Evolutionary conservation across 352 stramenopile genomes (phyloP).

Genomic region (Blastocystis sp.): DNA sequence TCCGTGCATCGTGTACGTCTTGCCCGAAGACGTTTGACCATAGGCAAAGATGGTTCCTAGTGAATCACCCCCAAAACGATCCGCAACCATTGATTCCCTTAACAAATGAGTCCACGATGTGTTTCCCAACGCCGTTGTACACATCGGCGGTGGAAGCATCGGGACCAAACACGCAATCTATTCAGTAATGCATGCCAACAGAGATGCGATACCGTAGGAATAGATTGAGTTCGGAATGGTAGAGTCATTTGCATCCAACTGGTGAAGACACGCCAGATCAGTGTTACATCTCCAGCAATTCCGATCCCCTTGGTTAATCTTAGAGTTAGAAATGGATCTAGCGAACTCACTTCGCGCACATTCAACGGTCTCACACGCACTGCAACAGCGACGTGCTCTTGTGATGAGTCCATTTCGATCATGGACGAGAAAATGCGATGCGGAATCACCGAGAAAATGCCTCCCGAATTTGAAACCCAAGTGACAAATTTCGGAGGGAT

Average conservation of each 20-base stretch:
- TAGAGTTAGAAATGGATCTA: not conserved
- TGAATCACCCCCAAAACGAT: not conserved
- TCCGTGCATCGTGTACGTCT: constrained; percentile 92
- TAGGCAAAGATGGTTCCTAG: constrained; percentile 78
- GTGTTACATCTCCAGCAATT: constrained; percentile 45
- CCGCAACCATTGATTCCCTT: constrained; percentile 59
- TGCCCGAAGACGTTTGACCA: constrained; percentile 83
- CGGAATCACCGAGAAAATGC: constrained; percentile 6
- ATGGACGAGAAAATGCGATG: not conserved
- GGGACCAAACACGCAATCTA: constrained; percentile 59
- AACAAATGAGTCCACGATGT: constrained; percentile 59
- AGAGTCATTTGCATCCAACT: constrained; percentile 27
- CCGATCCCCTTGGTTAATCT: constrained; percentile 38
- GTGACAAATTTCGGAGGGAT: not conserved
- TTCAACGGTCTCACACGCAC: constrained; percentile 52
- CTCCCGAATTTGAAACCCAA: not conserved
- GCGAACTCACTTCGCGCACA: constrained; percentile 42
- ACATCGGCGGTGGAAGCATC: constrained; percentile 54
- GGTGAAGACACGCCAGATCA: constrained; percentile 23
- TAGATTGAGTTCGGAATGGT: constrained; percentile 45
- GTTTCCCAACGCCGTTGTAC: constrained; percentile 58
- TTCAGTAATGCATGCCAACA: not conserved
- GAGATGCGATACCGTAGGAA: constrained; percentile 5
- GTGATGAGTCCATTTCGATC: not conserved
- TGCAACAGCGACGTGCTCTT: constrained; percentile 54